phyloP scores from a whole-genome alignment of 2,329 filamentous ascomycete genomes.

The Onygenales sp. region DNA sequence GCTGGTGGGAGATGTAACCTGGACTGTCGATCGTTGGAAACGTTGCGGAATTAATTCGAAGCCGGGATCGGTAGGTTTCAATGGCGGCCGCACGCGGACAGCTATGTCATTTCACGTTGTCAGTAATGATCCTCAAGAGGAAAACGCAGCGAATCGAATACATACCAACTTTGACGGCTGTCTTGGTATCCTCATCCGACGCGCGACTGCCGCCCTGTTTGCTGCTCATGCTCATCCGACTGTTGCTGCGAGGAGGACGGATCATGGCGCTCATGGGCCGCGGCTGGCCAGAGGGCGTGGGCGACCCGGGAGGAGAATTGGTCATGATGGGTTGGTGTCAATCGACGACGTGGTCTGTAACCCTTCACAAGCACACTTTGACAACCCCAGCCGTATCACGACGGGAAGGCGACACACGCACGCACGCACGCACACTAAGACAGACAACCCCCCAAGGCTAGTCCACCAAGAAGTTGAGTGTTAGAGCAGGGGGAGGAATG shows the following conservation, averaged over 20 bases:
- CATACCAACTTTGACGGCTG: slow-evolving; percentile 93
- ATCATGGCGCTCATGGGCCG: slow-evolving; percentile 76
- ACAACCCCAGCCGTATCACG: no score
- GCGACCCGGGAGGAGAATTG: slow-evolving; percentile 61
- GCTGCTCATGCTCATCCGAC: slow-evolving; percentile 69
- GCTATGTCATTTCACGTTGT: slow-evolving; percentile 42
- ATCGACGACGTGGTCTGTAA: background rate
- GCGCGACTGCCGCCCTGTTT: slow-evolving; percentile 69
- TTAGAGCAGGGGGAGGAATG: no score
- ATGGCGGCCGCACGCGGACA: slow-evolving; percentile 82
- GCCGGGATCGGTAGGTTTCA: slow-evolving; percentile 75
- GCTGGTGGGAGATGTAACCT: slow-evolving; percentile 76
- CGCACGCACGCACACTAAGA: no score
- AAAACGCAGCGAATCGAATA: slow-evolving; percentile 20
- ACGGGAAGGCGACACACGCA: background rate
- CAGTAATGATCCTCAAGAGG: background rate
- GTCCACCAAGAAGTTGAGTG: no score
- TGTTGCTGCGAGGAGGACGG: slow-evolving; percentile 66
- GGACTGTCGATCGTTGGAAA: slow-evolving; percentile 87
- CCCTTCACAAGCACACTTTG: no score
- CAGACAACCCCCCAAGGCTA: no score
- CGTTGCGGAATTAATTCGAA: slow-evolving; percentile 92
- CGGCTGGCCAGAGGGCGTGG: slow-evolving; percentile 39
- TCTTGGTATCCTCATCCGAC: slow-evolving; percentile 83
- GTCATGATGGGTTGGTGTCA: slow-evolving; percentile 40